Percentiles rank a stretch among this genome's conserved stretches.
These are phyloP conservation scores for Hymenoscyphus scutula DNA, from an alignment of 2,329 filamentous ascomycete species.

Conservation along the genomic window DNA sequence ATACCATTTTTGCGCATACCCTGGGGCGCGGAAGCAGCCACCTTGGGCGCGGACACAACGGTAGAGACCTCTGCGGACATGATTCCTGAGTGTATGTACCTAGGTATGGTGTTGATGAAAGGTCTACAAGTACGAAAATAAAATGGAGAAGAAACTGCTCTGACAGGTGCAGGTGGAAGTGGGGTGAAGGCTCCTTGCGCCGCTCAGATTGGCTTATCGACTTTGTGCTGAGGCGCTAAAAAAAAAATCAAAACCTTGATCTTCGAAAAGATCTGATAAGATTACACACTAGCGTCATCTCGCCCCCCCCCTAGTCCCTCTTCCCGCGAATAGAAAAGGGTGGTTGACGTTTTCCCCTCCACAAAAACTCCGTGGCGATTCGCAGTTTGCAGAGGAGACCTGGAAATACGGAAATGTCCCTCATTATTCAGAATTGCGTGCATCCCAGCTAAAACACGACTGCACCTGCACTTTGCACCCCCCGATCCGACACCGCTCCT, in stretches of 20 bases:
- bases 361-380: neutral
- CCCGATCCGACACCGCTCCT: neutral
- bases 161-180: too few species aligned
- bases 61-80: conserved; percentile 30
- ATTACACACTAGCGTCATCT: conserved; percentile 13
- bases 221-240: neutral
- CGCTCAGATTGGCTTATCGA: conserved; percentile 13
- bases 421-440: neutral
- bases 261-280: conserved; percentile 12
- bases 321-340: neutral
- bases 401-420: neutral
- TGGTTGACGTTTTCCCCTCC: neutral
- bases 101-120: neutral
- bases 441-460: neutral
- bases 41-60: conserved; percentile 9
- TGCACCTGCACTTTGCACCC: too few species aligned
- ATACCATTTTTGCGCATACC: conserved; percentile 85
- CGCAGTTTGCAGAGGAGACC: neutral
- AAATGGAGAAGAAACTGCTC: neutral
- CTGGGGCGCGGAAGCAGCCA: conserved; percentile 14
- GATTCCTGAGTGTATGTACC: neutral
- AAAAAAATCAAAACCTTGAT: conserved; percentile 12
- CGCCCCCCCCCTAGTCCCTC: neutral
- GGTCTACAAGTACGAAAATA: neutral
- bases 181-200: neutral